These are phyloP conservation scores for Chrysoporthe austroafricana DNA, from an alignment of 2,329 filamentous ascomycete genomes.

Conservation along the genomic window DNA sequence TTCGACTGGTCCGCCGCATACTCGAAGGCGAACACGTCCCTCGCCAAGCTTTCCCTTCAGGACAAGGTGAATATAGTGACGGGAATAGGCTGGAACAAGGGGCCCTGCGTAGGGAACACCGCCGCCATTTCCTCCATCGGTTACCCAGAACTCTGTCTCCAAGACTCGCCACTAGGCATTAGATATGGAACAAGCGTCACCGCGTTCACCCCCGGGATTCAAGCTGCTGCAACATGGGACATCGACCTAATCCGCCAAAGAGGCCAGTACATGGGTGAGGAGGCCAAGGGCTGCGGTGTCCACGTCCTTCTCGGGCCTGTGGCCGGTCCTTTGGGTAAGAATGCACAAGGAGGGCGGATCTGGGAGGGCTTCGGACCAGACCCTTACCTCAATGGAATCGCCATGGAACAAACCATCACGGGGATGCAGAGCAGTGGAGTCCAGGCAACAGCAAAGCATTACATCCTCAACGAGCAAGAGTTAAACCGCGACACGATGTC, in stretches of 20 bases:
- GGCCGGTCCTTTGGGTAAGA: conserved; percentile 75
- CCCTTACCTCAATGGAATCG: conserved; percentile 71
- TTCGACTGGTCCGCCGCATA: conserved; percentile 70
- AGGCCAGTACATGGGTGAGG: conserved; percentile 69
- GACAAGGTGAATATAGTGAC: conserved; percentile 83
- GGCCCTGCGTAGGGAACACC: conserved; percentile 69
- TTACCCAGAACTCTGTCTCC: conserved; percentile 76
- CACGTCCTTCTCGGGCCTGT: conserved; percentile 77
- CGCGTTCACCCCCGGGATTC: conserved; percentile 80
- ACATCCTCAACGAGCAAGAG: conserved; percentile 72
- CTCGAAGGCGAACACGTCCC: conserved; percentile 67
- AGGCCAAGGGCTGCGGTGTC: conserved; percentile 71
- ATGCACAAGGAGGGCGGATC: conserved; percentile 74
- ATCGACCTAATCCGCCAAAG: conserved; percentile 72
- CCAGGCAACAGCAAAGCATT: conserved; percentile 63
- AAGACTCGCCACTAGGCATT: conserved; percentile 80
- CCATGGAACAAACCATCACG: conserved; percentile 63
- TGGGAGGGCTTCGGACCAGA: conserved; percentile 86
- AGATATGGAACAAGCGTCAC: conserved; percentile 72
- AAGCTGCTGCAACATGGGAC: conserved; percentile 81
- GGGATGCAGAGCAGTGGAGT: conserved; percentile 58
- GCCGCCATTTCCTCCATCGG: conserved; percentile 57
- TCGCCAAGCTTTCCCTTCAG: conserved; percentile 69
- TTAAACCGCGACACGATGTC: conserved; percentile 56
- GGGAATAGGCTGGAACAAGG: conserved; percentile 76